Base-by-base conservation (phyloP, 1,139 yeast species). In the Hanseniaspora gamundiae region DNA sequence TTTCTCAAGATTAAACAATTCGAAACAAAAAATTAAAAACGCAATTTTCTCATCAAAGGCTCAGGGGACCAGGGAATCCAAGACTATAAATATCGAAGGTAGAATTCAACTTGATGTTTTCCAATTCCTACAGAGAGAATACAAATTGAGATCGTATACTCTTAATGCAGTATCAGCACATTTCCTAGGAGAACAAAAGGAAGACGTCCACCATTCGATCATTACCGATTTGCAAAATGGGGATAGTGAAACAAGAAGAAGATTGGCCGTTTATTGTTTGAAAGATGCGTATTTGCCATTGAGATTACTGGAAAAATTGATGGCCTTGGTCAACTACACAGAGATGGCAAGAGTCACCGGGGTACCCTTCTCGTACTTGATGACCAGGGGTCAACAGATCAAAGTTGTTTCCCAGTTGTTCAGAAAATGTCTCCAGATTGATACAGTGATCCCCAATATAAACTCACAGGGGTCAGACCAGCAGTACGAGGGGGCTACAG, bases 261-360 rank as follows among this genome's bases (percentile, higher is more conserved):
- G 99, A 50, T 69, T 93, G 55, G 99, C 99, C 0, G 97, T 91
- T 5, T 93, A 93, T 62, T 93, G 99, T 71, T 69, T 93, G 56
- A 93, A 93, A 57, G 99, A 93, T 69, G 95, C 98, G 0, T 88
- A 82, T 58, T 68, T 93, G 41, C 98, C 98, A 0, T 60, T 91
- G 56, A 68, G 98, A 51, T 69, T 93, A 35, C 65, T 91, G 58
- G 96, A 88, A 53, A 93, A 88, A 56, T 71, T 93, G 43, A 93
- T 93, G 98, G 88, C 96, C 56, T 69, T 93, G 50, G 95, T 93
- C 48, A 93, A 93, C 56, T 91, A 93, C 62, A 88, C 97, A 0
- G 99, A 93, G 66, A 93, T 93, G 98, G 96, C 98, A 1, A 82
- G 99, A 68, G 99, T 93, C 35, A 91, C 98, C 0, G 99, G 99